phyloP scores from a whole-genome alignment of 148 eudicot species.

The Silene uniflora region DNA sequence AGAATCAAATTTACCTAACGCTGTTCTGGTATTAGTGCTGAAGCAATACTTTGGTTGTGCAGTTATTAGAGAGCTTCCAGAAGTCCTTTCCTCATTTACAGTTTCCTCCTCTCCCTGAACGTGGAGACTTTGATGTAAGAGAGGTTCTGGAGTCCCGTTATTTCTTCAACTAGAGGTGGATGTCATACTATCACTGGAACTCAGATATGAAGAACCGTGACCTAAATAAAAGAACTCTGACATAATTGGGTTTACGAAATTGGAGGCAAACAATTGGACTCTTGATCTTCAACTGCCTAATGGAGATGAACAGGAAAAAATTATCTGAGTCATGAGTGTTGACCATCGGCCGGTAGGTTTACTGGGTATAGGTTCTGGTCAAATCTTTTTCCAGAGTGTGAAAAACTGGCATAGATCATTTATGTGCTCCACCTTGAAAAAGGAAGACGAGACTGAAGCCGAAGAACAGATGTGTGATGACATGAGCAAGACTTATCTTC shows the following conservation, averaged over 20 bases:
- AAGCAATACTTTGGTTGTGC: conserved; percentile 17
- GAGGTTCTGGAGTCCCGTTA: conserved; percentile 82
- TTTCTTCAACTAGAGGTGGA: conserved; percentile 59
- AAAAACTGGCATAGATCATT: neutral
- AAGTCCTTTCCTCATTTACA: conserved; percentile 51
- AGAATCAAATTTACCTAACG: neutral
- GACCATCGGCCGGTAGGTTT: too few species aligned
- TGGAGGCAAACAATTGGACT: too few species aligned
- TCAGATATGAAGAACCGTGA: neutral
- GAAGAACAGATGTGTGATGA: neutral
- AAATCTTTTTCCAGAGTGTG: too few species aligned
- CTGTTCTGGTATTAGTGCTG: neutral
- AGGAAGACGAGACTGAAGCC: neutral
- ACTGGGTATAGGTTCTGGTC: too few species aligned
- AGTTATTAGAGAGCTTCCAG: conserved; percentile 75
- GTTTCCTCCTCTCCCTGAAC: conserved; percentile 93
- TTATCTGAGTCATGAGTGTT: too few species aligned
- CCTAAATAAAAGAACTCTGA: neutral
- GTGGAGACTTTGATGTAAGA: conserved; percentile 78
- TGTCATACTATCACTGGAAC: conserved; percentile 5
- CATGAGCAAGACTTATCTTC: neutral
- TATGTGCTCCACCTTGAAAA: neutral
- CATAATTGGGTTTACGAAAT: too few species aligned
- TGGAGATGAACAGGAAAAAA: too few species aligned
- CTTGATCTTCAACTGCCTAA: too few species aligned